Evolutionary conservation across 192 early-diverging fungal genomes (phyloP).

Genomic region (Backusella luteola): DNA sequence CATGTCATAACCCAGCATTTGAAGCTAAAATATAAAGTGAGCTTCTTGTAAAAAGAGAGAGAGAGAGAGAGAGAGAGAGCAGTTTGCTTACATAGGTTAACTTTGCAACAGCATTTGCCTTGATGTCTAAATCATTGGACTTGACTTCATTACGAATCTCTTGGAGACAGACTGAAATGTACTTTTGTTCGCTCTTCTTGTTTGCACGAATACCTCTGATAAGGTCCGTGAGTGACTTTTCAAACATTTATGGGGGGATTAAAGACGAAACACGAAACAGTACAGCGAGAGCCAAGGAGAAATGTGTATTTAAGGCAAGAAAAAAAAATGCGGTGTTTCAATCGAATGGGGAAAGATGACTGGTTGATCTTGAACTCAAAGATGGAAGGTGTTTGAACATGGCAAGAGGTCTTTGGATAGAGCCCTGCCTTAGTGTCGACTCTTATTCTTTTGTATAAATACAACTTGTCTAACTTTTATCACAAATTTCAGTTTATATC

Average conservation of each 20-base stretch:
- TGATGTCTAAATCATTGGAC: constrained; percentile 80
- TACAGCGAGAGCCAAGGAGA: neutral
- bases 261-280: neutral
- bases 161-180: constrained; percentile 81
- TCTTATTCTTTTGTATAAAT: too few relatives aligned
- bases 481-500: too few relatives aligned
- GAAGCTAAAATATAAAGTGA: constrained; percentile 57
- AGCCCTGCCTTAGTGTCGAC: too few relatives aligned
- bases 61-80: neutral
- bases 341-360: too few relatives aligned
- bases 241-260: constrained; percentile 54
- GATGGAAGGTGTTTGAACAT: too few relatives aligned
- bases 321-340: too few relatives aligned
- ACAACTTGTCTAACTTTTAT: too few relatives aligned
- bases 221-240: constrained; percentile 84
- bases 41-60: neutral
- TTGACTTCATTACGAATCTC: constrained; percentile 90
- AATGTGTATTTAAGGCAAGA: neutral
- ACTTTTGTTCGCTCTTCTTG: constrained; percentile 84
- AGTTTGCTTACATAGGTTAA: constrained; percentile 62
- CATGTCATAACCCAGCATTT: constrained; percentile 98
- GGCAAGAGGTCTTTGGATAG: too few relatives aligned
- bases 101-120: constrained; percentile 88
- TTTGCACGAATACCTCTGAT: constrained; percentile 94
- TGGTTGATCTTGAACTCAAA: too few relatives aligned